Conservation (phyloP, 2,329 filamentous ascomycete genomes). For the Westerdykella ornata region DNA sequence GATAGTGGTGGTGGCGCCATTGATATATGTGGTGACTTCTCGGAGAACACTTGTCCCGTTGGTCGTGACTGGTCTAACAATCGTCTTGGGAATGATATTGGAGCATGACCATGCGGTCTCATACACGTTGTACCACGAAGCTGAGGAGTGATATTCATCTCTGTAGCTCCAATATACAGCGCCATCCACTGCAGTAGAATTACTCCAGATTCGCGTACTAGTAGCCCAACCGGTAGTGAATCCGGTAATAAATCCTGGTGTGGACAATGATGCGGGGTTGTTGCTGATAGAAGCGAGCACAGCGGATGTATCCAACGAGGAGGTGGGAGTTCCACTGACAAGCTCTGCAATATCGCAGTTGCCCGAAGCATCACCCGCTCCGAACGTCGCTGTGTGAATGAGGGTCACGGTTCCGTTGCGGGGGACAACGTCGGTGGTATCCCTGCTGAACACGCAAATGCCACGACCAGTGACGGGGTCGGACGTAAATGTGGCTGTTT, state of each 20-base stretch:
- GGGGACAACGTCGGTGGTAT: conserved; percentile 7
- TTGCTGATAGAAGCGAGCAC: conserved; percentile 19
- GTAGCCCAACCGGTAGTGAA: conserved; percentile 18
- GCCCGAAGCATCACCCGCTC: conserved; percentile 10
- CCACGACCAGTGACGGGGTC: conserved; percentile 15
- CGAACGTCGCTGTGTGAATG: conserved; percentile 17
- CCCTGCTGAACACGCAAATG: conserved; percentile 16
- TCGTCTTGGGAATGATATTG: conserved; percentile 15
- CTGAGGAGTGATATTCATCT: conserved; percentile 20
- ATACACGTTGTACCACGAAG: conserved; percentile 22
- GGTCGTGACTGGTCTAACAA: conserved; percentile 12
- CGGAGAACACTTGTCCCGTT: conserved; percentile 8
- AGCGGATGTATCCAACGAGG: conserved; percentile 15
- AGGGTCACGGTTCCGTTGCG: conserved; percentile 16
- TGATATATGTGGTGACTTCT: conserved; percentile 20
- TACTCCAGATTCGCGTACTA: conserved; percentile 16
- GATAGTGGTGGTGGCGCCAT: conserved; percentile 17
- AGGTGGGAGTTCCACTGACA: conserved; percentile 2
- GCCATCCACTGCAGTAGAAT: conserved; percentile 17
- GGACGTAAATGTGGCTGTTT: conserved; percentile 18
- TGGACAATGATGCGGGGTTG: conserved; percentile 15
- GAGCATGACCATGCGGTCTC: conserved; percentile 23
- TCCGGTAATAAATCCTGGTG: conserved; percentile 17
- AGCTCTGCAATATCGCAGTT: conserved; percentile 13
- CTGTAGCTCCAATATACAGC: conserved; percentile 20